Percentiles rank a stretch among this genome's conserved stretches.
Evolutionary conservation across 768 basidiomycete species (phyloP).

Genomic region (Lactifluus volemus): DNA sequence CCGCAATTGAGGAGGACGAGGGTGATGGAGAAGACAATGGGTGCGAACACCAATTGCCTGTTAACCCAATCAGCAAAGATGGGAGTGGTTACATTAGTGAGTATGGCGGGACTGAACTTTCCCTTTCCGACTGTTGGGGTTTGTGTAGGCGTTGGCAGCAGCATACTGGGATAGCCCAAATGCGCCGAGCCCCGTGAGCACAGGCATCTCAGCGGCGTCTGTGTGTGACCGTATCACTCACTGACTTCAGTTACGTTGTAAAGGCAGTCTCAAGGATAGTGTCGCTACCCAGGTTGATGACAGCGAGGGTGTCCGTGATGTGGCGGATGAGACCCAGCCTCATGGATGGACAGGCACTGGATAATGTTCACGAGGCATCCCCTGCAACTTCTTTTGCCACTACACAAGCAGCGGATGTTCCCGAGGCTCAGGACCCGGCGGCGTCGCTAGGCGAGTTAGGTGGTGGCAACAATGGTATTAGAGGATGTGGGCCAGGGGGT

Average conservation of each 20-base stretch:
- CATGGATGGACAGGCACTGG: conserved; percentile 18
- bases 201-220: conserved; percentile 17
- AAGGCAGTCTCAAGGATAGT: conserved; percentile 38
- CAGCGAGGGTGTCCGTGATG: conserved; percentile 18
- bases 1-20: conserved; percentile 70
- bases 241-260: conserved; percentile 51
- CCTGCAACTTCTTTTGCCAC: conserved; percentile 4
- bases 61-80: conserved; percentile 7
- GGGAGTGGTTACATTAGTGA: conserved; percentile 4
- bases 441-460: not conserved
- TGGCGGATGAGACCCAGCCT: conserved; percentile 15
- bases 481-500: too few species aligned
- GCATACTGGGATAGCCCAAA: conserved; percentile 24
- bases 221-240: conserved; percentile 43
- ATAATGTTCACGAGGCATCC: conserved; percentile 17
- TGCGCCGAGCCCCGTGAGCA: conserved; percentile 17
- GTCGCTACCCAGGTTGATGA: conserved; percentile 22
- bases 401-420: conserved; percentile 12
- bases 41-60: conserved; percentile 18
- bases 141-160: conserved; percentile 25
- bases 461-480: too few species aligned
- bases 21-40: conserved; percentile 36
- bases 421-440: conserved; percentile 8
- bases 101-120: conserved; percentile 27
- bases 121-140: conserved; percentile 19